Conservation (phyloP, 164 flowering plant species). For the Magnolia changhungtana region DNA sequence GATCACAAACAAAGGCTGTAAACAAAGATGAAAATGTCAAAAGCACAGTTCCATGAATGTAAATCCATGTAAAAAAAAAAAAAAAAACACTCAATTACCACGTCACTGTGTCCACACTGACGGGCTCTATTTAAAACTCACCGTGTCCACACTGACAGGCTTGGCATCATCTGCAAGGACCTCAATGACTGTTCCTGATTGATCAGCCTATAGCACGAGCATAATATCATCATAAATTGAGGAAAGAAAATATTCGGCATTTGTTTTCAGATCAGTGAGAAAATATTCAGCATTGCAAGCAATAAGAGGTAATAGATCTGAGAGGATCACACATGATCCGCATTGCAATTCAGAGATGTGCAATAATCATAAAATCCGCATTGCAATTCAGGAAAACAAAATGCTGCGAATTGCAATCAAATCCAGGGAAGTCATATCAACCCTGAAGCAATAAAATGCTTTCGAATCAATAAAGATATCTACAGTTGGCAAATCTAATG, state of each 20-base stretch:
- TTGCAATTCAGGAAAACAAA: too few relatives aligned
- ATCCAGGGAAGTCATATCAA: too few relatives aligned
- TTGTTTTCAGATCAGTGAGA: not conserved
- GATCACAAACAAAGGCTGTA: constrained; percentile 27
- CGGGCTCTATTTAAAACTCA: constrained; percentile 15
- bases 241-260: not conserved
- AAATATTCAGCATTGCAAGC: too few relatives aligned
- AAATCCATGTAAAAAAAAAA: not conserved
- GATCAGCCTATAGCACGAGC: constrained; percentile 41
- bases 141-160: constrained; percentile 56
- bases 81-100: not conserved
- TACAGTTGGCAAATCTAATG: too few relatives aligned
- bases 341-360: not conserved
- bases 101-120: too few relatives aligned
- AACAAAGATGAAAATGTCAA: not conserved
- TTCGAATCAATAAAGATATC: too few relatives aligned
- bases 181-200: constrained; percentile 51
- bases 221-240: not conserved
- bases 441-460: too few relatives aligned
- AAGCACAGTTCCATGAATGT: not conserved
- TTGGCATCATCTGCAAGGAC: constrained; percentile 52
- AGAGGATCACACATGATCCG: not conserved
- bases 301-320: too few relatives aligned
- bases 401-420: too few relatives aligned
- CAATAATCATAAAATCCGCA: not conserved